phyloP scores from a whole-genome alignment of 2,329 filamentous ascomycete genomes.

The Monascus ruber region DNA sequence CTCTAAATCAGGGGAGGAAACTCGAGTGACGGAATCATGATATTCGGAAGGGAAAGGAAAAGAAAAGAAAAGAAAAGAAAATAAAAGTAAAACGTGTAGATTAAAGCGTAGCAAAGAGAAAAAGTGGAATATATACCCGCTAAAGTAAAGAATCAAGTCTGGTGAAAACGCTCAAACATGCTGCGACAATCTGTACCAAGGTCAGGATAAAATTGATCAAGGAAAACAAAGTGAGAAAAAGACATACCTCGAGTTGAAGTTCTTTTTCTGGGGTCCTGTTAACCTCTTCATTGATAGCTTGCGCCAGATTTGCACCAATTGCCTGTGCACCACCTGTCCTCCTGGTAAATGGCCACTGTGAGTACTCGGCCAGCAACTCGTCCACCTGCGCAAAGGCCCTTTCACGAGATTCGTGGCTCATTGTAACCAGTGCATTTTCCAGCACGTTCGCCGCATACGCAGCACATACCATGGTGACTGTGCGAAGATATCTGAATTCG shows the following conservation, averaged over 20 bases:
- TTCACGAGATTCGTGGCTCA: constrained; percentile 89
- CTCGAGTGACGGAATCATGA: constrained; percentile 2
- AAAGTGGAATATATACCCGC: constrained; percentile 4
- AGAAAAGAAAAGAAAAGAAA: background rate
- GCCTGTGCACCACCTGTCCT: constrained; percentile 64
- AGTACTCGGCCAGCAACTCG: constrained; percentile 89
- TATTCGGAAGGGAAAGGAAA: constrained; percentile 3
- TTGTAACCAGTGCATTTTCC: constrained; percentile 88
- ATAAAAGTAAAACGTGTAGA: constrained; percentile 3
- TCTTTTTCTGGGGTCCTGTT: constrained; percentile 84
- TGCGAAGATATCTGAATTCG: constrained; percentile 86
- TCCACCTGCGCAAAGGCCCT: constrained; percentile 94
- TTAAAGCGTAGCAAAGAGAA: constrained; percentile 1
- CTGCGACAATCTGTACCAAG: constrained; percentile 59
- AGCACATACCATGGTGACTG: constrained; percentile 91
- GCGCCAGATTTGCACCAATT: constrained; percentile 83
- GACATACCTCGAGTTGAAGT: constrained; percentile 78
- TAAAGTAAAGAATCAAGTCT: constrained; percentile 89
- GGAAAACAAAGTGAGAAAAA: background rate
- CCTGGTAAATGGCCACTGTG: constrained; percentile 90
- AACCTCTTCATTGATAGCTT: constrained; percentile 78
- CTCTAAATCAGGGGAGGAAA: background rate
- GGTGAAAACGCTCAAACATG: constrained; percentile 94
- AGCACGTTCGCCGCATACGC: constrained; percentile 96
- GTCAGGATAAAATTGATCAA: constrained; percentile 3